Base-by-base conservation (phyloP, 1,139 yeast genomes). In the Hyphopichia buzzinii region DNA sequence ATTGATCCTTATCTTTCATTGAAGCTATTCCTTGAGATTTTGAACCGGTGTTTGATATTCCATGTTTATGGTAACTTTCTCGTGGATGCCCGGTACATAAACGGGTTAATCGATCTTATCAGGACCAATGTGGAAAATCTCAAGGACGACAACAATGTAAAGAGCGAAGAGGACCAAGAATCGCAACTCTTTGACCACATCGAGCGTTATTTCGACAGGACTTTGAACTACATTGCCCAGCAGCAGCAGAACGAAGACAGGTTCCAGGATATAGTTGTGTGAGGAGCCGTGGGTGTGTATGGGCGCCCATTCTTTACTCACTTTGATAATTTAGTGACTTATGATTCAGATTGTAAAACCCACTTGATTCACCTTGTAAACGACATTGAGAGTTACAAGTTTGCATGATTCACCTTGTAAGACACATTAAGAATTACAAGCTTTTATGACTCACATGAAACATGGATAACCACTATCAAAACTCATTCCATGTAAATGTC, bases 1-100 rank as follows among this genome's bases (percentile, higher is more conserved):
- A 83, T 92, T 82, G 97, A 88, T 51, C 79, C 84, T 3, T 81
- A 79, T 43, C 83, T 81, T 11, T 81, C 90, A 26, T 70, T 85
- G 33, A 90, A 87, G 57, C 67, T 92, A 39, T 90, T 92, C 65
- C 82, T 92, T 34, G 97, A 92, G 62, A 87, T 92, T 17, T 69
- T 92, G 46, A 88, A 88, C 63, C 77, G 90, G 41, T 88, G 95
- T 47, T 62, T 90, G 28, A 85, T 88, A 50, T 92, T 84, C 59
- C 84, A 84, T 57, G 82, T 87, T 43, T 92, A 87, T 48, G 96
- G 95, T 5, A 85, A 84, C 46, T 76, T 74, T 29, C 72, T 80
- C 37, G 78, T 88, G 34, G 85, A 86, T 31, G 72, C 80, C 26
- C 76, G 80, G 49, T 88, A 88, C 52, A 79, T 90, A 50, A 88